Conservation (phyloP, 1,139 yeast species). For the Spathaspora sp. region DNA sequence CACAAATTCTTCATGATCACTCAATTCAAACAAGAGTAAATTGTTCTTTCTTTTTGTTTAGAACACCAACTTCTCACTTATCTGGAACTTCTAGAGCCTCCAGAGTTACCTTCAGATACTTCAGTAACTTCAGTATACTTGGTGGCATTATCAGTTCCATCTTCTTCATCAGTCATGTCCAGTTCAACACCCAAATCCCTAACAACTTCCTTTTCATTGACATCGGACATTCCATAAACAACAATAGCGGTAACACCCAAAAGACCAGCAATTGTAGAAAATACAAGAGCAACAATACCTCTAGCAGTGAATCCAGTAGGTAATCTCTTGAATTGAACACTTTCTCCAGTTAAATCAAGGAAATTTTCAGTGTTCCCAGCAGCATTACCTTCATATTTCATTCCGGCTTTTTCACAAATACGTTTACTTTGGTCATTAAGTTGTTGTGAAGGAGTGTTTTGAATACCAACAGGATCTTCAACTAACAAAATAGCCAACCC, state of each 20-base stretch:
- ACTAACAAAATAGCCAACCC: conserved; percentile 73
- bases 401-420: conserved; percentile 45
- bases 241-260: conserved; percentile 58
- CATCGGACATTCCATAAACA: conserved; percentile 65
- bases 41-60: no score
- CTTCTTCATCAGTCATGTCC: conserved; percentile 38
- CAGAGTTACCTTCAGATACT: conserved; percentile 1
- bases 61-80: no score
- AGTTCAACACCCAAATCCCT: conserved; percentile 57
- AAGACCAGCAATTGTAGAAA: conserved; percentile 58
- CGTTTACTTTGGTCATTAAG: conserved; percentile 46
- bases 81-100: no score
- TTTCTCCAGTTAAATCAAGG: conserved; percentile 58
- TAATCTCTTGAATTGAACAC: conserved; percentile 52
- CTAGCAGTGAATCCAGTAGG: conserved; percentile 69
- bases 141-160: conserved; percentile 7
- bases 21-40: background rate
- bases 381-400: conserved; percentile 62
- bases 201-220: conserved; percentile 57
- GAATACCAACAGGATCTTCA: conserved; percentile 68
- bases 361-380: conserved; percentile 57
- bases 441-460: conserved; percentile 33
- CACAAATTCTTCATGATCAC: conserved; percentile 12
- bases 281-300: conserved; percentile 63
- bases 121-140: conserved; percentile 11